These are phyloP conservation scores for Amaranthus tricolor DNA, from an alignment of 179 eudicot species.

Conservation along the genomic window DNA sequence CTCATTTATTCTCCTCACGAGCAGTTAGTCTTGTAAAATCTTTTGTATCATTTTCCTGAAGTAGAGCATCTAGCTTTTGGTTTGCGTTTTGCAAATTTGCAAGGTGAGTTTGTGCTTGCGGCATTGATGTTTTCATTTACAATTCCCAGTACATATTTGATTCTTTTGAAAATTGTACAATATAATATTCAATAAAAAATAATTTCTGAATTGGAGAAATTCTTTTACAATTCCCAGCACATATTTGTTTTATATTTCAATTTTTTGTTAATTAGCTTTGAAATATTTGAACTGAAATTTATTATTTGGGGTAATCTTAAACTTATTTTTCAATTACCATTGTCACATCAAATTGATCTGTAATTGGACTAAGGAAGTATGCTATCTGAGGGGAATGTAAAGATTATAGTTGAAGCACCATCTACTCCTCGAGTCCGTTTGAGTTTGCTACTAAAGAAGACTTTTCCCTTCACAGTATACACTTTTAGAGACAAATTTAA, in stretches of 20 bases:
- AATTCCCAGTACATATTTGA: not conserved
- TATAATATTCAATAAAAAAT: not conserved
- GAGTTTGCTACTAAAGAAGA: too few relatives aligned
- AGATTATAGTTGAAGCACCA: too few relatives aligned
- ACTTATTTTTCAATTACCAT: not conserved
- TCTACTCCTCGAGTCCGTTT: too few relatives aligned
- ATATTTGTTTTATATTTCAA: not conserved
- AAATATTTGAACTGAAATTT: not conserved
- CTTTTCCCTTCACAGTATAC: too few relatives aligned
- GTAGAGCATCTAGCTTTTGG: slow-evolving; percentile 18
- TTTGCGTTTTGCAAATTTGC: not conserved
- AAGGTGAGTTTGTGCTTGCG: slow-evolving; percentile 13
- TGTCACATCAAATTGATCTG: not conserved
- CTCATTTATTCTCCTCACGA: slow-evolving; percentile 13
- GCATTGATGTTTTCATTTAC: slow-evolving; percentile 5
- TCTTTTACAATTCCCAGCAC: too few relatives aligned
- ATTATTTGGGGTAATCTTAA: not conserved
- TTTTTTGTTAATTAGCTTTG: not conserved
- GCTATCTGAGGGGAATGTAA: not conserved
- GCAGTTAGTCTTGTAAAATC: slow-evolving; percentile 32
- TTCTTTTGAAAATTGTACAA: slow-evolving; percentile 13
- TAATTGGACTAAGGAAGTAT: not conserved
- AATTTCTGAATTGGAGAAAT: not conserved
- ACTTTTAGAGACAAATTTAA: too few relatives aligned
- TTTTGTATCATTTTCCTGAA: slow-evolving; percentile 29